Evolutionary conservation across 2,329 filamentous ascomycete species (phyloP), one percentile per base, ranked within the genome.

Genomic region (Trichophyton equinum): DNA sequence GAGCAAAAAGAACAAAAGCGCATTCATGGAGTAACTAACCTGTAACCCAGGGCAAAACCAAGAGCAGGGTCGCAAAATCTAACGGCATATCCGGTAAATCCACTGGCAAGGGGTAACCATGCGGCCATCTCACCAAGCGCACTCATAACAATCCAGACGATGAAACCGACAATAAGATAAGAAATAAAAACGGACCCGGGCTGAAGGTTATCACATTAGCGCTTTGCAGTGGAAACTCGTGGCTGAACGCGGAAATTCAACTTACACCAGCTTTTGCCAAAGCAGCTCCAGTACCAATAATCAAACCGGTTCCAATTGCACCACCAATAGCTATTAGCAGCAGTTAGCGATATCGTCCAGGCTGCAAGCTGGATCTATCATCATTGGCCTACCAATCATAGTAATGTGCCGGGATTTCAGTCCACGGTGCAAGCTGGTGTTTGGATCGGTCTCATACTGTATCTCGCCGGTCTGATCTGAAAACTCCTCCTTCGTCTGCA

Each of bases 111-210:
- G 2, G 78, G 79, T n/a, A 80, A 68, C 44, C 80, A 72, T 1
- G 78, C 77, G 27, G 76, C 74, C 64, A 80, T 72, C 68, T 80
- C 79, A 60, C 77, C 78, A 40, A 80, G 70, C 2, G 76, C 72
- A 33, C 77, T 74, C 66, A 69, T 67, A 66, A 94, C 88, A 47
- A 90, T 76, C 73, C 85, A 94, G 65, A 92, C 89, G 62, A 94
- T 69, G 57, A 76, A 74, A 55, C 76, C 76, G 51, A 77, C 74
- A 60, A 74, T 68, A 3, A 72, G 67, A 65, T 77, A 78, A 4
- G 74, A 74, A 51, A 78, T 77, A 33, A 77, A 67, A 42, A 78
- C 72, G 2, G 75, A 68, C 13, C 68, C 75, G 20, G 75, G 75
- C 66, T 73, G 63, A 25, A 40, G 60, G 30, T 44, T 38, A 38